phyloP scores from a whole-genome alignment of 2,329 filamentous ascomycete genomes.

The Furcasterigmium sp. region DNA sequence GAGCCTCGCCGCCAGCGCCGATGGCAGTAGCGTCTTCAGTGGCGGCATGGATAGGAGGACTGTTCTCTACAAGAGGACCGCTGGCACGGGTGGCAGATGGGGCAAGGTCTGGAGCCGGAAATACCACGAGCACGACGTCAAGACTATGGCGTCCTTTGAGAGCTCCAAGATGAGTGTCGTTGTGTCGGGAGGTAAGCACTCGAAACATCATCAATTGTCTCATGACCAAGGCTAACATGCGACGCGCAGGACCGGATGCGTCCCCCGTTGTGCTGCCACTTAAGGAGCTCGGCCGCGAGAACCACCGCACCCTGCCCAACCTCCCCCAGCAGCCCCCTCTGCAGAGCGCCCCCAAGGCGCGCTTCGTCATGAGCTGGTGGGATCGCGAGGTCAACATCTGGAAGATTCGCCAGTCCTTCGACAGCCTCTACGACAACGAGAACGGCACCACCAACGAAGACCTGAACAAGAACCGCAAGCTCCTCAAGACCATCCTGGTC shows the following conservation, averaged over 20 bases:
- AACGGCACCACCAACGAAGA: slow-evolving; percentile 32
- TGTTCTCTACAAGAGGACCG: slow-evolving; percentile 69
- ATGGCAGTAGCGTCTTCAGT: slow-evolving; percentile 79
- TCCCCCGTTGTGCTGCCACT: slow-evolving; percentile 78
- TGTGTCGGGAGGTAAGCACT: slow-evolving; percentile 74
- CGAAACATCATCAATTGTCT: neutral
- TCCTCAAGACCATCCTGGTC: slow-evolving; percentile 64
- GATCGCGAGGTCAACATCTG: slow-evolving; percentile 82
- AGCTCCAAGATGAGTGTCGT: slow-evolving; percentile 77
- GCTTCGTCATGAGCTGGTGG: slow-evolving; percentile 89
- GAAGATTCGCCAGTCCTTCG: slow-evolving; percentile 46
- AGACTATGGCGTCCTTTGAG: slow-evolving; percentile 88
- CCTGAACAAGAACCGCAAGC: slow-evolving; percentile 51
- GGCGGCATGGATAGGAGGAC: slow-evolving; percentile 90
- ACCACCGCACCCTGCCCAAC: slow-evolving; percentile 76
- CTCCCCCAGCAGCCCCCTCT: slow-evolving; percentile 76
- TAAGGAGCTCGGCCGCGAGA: slow-evolving; percentile 66
- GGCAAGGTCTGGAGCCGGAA: slow-evolving; percentile 78
- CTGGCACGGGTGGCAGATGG: slow-evolving; percentile 64
- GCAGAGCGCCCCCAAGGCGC: slow-evolving; percentile 64
- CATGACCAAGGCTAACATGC: slow-evolving; percentile 20
- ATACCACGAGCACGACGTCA: slow-evolving; percentile 92
- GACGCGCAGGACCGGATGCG: slow-evolving; percentile 68
- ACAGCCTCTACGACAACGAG: slow-evolving; percentile 36
- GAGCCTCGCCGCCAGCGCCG: slow-evolving; percentile 74